Percentiles rank a stretch among this genome's conserved stretches.
These are phyloP conservation scores for Collybia mongolica DNA, from an alignment of 768 basidiomycete genomes.

Conservation along the genomic window DNA sequence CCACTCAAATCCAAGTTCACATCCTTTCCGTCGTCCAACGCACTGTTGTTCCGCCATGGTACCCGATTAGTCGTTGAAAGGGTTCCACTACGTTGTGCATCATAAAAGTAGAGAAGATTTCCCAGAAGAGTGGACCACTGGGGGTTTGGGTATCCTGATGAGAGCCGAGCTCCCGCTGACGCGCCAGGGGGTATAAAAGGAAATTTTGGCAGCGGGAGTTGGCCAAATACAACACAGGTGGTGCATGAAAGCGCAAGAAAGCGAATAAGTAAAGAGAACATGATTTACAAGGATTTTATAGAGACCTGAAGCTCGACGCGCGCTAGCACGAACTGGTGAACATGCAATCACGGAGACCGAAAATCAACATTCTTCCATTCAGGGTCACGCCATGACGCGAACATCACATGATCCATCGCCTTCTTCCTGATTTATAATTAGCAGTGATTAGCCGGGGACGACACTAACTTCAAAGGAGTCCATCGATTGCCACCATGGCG, in stretches of 20 bases:
- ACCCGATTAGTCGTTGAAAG: slow-evolving; percentile 72
- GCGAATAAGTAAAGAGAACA: slow-evolving; percentile 17
- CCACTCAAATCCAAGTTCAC: slow-evolving; percentile 74
- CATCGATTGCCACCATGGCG: slow-evolving; percentile 20
- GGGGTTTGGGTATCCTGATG: slow-evolving; percentile 55
- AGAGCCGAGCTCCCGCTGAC: slow-evolving; percentile 50
- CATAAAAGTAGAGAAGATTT: slow-evolving; percentile 84
- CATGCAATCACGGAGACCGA: too few relatives aligned
- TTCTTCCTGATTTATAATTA: too few relatives aligned
- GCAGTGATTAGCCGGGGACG: too few relatives aligned
- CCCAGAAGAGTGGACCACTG: slow-evolving; percentile 87
- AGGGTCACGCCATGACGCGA: too few relatives aligned
- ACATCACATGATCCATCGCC: too few relatives aligned
- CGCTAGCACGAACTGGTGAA: not conserved
- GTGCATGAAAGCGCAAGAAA: slow-evolving; percentile 19
- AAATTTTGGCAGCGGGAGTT: slow-evolving; percentile 62
- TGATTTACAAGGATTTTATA: not conserved
- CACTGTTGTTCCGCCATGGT: slow-evolving; percentile 84
- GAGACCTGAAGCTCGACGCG: not conserved
- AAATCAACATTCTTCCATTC: too few relatives aligned
- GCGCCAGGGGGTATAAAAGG: slow-evolving; percentile 64
- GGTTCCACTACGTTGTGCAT: slow-evolving; percentile 83
- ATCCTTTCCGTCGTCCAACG: slow-evolving; percentile 73
- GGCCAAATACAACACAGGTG: slow-evolving; percentile 37
- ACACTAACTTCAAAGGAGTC: not conserved